phyloP scores from a whole-genome alignment of 805 yeast species.

The Danielia oregonensis region DNA sequence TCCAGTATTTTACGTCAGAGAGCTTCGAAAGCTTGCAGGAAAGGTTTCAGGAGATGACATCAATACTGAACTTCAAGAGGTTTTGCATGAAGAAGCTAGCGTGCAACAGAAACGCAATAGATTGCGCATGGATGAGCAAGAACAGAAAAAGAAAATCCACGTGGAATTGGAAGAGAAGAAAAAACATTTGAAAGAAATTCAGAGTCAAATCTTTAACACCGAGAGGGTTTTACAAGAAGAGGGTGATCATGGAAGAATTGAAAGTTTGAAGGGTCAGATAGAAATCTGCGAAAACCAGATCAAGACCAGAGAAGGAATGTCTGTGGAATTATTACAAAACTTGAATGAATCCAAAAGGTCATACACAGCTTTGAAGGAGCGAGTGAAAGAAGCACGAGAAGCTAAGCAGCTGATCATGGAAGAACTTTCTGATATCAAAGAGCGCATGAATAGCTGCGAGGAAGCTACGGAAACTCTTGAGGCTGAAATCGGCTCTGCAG shows the following conservation, averaged over 20 bases:
- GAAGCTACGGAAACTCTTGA: constrained; percentile 17
- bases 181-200: constrained; percentile 12
- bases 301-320: constrained; percentile 23
- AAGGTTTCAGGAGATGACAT: constrained; percentile 15
- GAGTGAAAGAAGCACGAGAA: constrained; percentile 5
- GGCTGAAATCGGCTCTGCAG: constrained; percentile 11
- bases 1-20: constrained; percentile 45
- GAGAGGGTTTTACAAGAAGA: constrained; percentile 41
- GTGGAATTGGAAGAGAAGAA: constrained; percentile 7
- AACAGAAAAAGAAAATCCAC: constrained; percentile 8
- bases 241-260: constrained; percentile 41
- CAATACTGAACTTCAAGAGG: constrained; percentile 12
- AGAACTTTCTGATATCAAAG: constrained; percentile 17
- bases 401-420: constrained; percentile 1
- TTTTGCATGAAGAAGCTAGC: constrained; percentile 15
- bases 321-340: constrained; percentile 17
- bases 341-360: constrained; percentile 6
- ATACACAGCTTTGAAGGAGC: constrained; percentile 2
- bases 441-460: constrained; percentile 5
- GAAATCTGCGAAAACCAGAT: constrained; percentile 27
- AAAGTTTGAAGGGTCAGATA: constrained; percentile 31
- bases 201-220: constrained; percentile 27
- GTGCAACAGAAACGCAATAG: constrained; percentile 11
- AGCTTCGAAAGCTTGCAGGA: constrained; percentile 27
- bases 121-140: constrained; percentile 12